These are phyloP conservation scores for Lipomyces anomalus DNA, from an alignment of 805 yeast genomes.

Conservation along the genomic window DNA sequence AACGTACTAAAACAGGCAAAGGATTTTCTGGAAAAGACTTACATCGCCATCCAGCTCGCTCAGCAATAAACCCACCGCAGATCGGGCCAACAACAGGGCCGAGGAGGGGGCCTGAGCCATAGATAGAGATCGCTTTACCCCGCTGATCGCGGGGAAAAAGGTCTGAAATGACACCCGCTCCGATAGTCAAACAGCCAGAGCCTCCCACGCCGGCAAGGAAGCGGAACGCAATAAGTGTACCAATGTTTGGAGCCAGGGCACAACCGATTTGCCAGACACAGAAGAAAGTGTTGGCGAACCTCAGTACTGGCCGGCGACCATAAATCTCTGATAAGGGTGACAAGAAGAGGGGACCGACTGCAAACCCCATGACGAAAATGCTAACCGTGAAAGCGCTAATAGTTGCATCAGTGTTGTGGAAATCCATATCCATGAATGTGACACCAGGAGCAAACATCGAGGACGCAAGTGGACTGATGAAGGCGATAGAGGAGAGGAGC, in stretches of 20 bases:
- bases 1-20: too few relatives aligned
- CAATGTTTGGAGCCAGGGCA: slow-evolving; percentile 49
- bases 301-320: slow-evolving; percentile 59
- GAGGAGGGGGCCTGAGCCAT: slow-evolving; percentile 34
- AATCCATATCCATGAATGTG: slow-evolving; percentile 41
- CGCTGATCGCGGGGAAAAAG: slow-evolving; percentile 48
- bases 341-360: slow-evolving; percentile 83
- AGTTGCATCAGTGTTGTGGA: slow-evolving; percentile 39
- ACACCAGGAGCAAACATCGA: slow-evolving; percentile 60
- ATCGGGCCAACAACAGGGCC: slow-evolving; percentile 72
- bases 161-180: slow-evolving; percentile 65
- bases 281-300: slow-evolving; percentile 11
- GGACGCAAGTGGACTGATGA: slow-evolving; percentile 57
- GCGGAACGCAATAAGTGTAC: slow-evolving; percentile 53
- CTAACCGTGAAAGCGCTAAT: slow-evolving; percentile 37
- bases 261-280: slow-evolving; percentile 52
- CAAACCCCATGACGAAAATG: slow-evolving; percentile 77
- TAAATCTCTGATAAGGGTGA: slow-evolving; percentile 76
- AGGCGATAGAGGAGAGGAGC: too few relatives aligned
- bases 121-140: slow-evolving; percentile 43
- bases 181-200: slow-evolving; percentile 61
- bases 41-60: slow-evolving; percentile 63
- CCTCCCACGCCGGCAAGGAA: slow-evolving; percentile 64
- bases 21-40: too few relatives aligned
- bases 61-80: slow-evolving; percentile 50